Evolutionary conservation across 2,329 filamentous ascomycete species (phyloP).

Genomic region (Canariomyces notabilis): DNA sequence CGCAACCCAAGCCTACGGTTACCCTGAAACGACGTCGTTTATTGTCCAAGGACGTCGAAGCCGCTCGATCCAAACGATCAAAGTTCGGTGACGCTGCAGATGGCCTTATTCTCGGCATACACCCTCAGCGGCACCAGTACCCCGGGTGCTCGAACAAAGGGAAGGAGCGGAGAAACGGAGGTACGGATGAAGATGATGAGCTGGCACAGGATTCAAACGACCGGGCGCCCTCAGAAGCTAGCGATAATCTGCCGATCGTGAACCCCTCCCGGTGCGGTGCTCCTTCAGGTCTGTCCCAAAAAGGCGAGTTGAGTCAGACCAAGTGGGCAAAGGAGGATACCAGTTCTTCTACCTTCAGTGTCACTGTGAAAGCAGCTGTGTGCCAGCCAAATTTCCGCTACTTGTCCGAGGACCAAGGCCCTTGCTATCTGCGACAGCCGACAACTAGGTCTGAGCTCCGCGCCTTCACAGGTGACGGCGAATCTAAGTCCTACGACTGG

Average conservation of each 20-base stretch:
- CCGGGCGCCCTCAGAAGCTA: background rate
- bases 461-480: conserved; percentile 10
- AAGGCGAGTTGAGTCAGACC: conserved; percentile 10
- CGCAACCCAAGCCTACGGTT: background rate
- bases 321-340: background rate
- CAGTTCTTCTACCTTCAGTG: background rate
- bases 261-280: background rate
- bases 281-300: conserved; percentile 8
- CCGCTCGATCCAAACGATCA: background rate
- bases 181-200: conserved; percentile 8
- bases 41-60: background rate
- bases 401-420: background rate
- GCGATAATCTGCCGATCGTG: background rate
- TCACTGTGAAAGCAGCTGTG: conserved; percentile 10
- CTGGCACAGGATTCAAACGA: background rate
- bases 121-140: background rate
- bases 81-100: conserved; percentile 15
- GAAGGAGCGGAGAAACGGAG: conserved; percentile 14
- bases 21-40: background rate
- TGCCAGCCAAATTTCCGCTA: conserved; percentile 15
- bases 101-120: conserved; percentile 4
- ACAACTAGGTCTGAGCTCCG: conserved; percentile 5
- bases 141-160: background rate
- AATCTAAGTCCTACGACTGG: conserved; percentile 13
- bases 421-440: conserved; percentile 5